Percentiles rank a stretch among this genome's conserved stretches.
Evolutionary conservation across 2,329 filamentous ascomycete species (phyloP).

Genomic region (Blastomyces silverae): DNA sequence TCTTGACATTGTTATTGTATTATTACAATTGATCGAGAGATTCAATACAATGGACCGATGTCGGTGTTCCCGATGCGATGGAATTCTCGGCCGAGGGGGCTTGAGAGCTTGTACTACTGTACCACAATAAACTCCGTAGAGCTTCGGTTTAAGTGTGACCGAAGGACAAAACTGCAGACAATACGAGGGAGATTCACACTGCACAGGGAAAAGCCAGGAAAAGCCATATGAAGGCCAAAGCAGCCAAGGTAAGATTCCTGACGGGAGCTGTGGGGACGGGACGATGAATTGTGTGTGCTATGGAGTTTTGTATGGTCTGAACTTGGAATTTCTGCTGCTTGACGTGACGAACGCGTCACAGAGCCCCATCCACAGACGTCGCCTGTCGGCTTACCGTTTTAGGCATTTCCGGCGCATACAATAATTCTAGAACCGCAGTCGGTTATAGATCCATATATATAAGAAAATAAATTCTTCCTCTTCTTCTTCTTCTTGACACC

Average conservation of each 20-base stretch:
- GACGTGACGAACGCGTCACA: background rate
- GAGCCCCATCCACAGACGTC: background rate
- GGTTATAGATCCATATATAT: no score
- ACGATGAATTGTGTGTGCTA: no score
- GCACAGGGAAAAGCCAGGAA: background rate
- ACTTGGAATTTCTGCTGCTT: background rate
- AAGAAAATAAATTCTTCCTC: no score
- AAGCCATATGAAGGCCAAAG: background rate
- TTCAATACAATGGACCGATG: background rate
- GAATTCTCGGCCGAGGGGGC: conserved; percentile 1
- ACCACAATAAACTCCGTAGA: no score
- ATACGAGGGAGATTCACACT: no score
- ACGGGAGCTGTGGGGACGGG: background rate
- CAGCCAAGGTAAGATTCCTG: background rate
- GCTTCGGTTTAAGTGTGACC: no score
- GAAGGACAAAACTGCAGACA: no score
- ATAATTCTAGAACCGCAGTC: background rate
- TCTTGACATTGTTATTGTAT: background rate
- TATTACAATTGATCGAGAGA: background rate
- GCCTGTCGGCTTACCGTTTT: background rate
- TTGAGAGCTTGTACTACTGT: no score
- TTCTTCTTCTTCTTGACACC: no score
- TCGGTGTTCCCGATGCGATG: background rate
- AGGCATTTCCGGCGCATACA: background rate
- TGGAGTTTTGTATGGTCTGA: no score